phyloP scores from a whole-genome alignment of 257 asterid species.

The Verbena officinalis region DNA sequence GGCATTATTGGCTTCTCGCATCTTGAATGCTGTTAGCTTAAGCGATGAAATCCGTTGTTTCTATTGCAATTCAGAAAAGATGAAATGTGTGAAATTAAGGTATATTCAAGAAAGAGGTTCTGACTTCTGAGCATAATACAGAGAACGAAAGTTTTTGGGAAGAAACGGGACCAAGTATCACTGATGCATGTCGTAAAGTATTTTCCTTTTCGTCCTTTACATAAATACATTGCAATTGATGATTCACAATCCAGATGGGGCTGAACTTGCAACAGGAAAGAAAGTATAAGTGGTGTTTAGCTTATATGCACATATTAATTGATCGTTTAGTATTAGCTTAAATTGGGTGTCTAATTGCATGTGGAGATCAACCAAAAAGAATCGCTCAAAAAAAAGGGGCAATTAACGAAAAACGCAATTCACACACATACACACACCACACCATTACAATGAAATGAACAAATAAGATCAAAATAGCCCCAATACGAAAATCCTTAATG shows the following conservation, averaged over 20 bases:
- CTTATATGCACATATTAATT: not conserved
- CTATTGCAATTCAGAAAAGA: slow-evolving; percentile 25
- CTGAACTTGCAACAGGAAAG: not conserved
- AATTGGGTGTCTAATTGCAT: not conserved
- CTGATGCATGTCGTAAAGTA: not conserved
- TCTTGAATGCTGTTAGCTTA: slow-evolving; percentile 31
- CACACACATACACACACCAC: not conserved
- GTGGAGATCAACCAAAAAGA: not conserved
- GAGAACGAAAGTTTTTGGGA: not conserved
- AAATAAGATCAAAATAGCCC: not conserved
- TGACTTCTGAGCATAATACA: not conserved
- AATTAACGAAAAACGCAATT: not conserved
- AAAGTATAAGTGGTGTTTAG: not conserved
- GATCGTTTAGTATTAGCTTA: no score
- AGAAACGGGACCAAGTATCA: slow-evolving; percentile 6
- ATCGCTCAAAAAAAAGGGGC: not conserved
- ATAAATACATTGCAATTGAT: not conserved
- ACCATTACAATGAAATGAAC: not conserved
- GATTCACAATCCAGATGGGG: not conserved
- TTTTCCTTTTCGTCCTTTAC: not conserved
- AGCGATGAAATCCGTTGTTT: slow-evolving; percentile 32
- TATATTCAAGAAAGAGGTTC: not conserved
- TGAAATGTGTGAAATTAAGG: not conserved
- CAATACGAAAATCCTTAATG: not conserved
- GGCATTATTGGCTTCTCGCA: slow-evolving; percentile 36